Evolutionary conservation across 1,284 basidiomycete species (phyloP).

Genomic region (Trichosporon sp.): DNA sequence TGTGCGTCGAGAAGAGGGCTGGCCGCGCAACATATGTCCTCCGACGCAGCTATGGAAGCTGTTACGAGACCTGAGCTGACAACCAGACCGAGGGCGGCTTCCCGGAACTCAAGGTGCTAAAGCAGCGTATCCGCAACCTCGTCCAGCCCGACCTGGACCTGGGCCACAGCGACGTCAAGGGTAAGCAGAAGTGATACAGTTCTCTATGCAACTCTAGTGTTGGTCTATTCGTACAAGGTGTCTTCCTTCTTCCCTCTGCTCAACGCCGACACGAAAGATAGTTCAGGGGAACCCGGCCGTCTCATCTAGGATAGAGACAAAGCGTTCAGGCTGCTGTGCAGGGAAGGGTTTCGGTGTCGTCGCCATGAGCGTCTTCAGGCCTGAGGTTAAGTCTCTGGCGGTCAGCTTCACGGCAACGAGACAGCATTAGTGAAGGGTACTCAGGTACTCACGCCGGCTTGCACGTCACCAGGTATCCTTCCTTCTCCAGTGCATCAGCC

Average conservation of each 20-base stretch:
- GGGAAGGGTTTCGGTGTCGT: constrained; percentile 31
- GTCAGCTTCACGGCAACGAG: not conserved
- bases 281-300: constrained; percentile 25
- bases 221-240: constrained; percentile 1
- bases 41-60: no score
- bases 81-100: constrained; percentile 84
- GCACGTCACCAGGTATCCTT: constrained; percentile 68
- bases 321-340: constrained; percentile 27
- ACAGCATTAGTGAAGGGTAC: no score
- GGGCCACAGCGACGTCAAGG: constrained; percentile 72
- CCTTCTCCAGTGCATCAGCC: constrained; percentile 67
- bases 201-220: constrained; percentile 8
- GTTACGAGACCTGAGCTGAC: constrained; percentile 20
- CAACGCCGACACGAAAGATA: not conserved
- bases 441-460: constrained; percentile 49
- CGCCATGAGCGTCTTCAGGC: constrained; percentile 16
- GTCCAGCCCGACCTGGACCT: constrained; percentile 75
- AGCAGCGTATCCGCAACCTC: constrained; percentile 79
- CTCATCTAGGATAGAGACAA: constrained; percentile 28
- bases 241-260: not conserved
- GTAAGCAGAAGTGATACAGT: constrained; percentile 16
- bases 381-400: constrained; percentile 20
- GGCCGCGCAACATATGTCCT: no score
- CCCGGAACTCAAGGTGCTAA: constrained; percentile 71
- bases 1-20: no score